phyloP scores from a whole-genome alignment of 2,329 filamentous ascomycete genomes.

The Zymoseptoria tritici region DNA sequence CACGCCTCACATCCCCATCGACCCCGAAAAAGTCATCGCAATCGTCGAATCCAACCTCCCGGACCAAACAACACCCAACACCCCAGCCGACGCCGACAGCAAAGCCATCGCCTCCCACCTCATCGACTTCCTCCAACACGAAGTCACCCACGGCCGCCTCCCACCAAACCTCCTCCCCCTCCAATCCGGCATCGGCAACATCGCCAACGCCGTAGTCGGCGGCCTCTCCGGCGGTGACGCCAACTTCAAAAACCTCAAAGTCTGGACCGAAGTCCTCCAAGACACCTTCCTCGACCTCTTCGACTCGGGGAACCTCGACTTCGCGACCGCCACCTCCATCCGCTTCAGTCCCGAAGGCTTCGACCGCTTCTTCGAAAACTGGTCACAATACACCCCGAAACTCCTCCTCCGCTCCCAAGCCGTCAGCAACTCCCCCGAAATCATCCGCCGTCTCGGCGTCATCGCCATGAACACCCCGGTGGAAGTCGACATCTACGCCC shows the following conservation, averaged over 20 bases:
- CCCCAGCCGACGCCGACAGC: conserved; percentile 66
- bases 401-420: conserved; percentile 80
- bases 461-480: conserved; percentile 96
- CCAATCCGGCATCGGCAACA: conserved; percentile 86
- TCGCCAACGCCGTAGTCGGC: conserved; percentile 84
- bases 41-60: conserved; percentile 79
- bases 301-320: conserved; percentile 79
- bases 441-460: conserved; percentile 77
- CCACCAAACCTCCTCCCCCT: conserved; percentile 70
- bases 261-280: conserved; percentile 91
- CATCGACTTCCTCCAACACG: conserved; percentile 80
- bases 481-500: conserved; percentile 89
- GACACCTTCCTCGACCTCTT: conserved; percentile 91
- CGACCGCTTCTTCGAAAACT: conserved; percentile 81
- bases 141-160: conserved; percentile 69
- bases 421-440: conserved; percentile 83
- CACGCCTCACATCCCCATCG: conserved; percentile 71
- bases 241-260: conserved; percentile 79
- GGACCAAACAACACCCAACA: conserved; percentile 67
- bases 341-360: conserved; percentile 88
- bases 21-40: conserved; percentile 76
- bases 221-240: conserved; percentile 65
- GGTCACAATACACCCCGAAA: conserved; percentile 72
- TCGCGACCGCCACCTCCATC: conserved; percentile 82
- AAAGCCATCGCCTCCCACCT: conserved; percentile 68